Evolutionary conservation across 805 yeast genomes (phyloP), one percentile per base, ranked within the genome.

Genomic region (Lachancea fermentati): DNA sequence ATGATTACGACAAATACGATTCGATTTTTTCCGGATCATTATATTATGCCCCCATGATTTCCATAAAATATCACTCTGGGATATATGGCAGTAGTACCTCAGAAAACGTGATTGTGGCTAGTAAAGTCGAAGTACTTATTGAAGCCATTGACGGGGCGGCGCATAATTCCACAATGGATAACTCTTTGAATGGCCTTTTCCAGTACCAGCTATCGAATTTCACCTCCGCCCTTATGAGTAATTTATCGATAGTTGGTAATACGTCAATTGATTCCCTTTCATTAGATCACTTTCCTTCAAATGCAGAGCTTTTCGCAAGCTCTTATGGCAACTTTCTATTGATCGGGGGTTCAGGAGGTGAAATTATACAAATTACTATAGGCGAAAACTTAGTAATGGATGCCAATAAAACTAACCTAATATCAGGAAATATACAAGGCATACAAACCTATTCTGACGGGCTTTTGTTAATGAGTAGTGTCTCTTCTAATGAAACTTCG

Each of bases 1-100:
- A 93, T 58, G 68, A 76, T 26, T 73, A 77, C 41, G 73, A 80
- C 36, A 93, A 93, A 59, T 91, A 86, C 58, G 97, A 93, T 60
- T 68, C 72, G 14, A 55, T 93, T 5, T 91, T 65, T 58, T 66
- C 72, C 32, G 98, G 97, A 1, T 76, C 75, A 44, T 58, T 89
- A 36, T 70, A 75, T 1, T 62, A 71, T 28, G 51, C 71, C 2
- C 73, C 76, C 1, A 7, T 22, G 11, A 22, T 22, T 7, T 22
- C 26, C 9, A 22, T 22, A 11, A 22, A 7, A 22, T 22, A 34
- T 54, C 8, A 22, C 26, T 22, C 26, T 22, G 26, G 52, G 67
- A 4, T 62, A 71, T 1, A 48, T 62, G 6, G 11, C 7, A 22
- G 9, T 22, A 11, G 11, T 7, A 22, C 9, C 26, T 22, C 26